These are phyloP conservation scores for Fistulinella prunicolor DNA, from an alignment of 768 basidiomycete species.

Conservation along the genomic window DNA sequence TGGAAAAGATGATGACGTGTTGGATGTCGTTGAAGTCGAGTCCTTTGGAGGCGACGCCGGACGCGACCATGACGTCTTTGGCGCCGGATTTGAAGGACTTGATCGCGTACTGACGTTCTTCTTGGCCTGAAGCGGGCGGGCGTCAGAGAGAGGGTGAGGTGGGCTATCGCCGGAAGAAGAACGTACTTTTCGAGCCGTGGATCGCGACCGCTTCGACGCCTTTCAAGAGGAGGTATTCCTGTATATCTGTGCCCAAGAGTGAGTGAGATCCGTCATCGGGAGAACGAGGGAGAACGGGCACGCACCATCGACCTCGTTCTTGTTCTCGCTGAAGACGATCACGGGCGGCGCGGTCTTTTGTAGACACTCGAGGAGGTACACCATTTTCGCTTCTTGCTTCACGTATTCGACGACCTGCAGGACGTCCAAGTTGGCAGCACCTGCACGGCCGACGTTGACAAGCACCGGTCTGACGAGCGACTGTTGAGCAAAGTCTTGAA, in stretches of 20 bases:
- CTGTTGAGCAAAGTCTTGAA: constrained; percentile 97
- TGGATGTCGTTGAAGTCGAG: constrained; percentile 99
- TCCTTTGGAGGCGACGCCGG: constrained; percentile 95
- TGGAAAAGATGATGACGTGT: constrained; percentile 97
- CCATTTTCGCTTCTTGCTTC: constrained; percentile 99
- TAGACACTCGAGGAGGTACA: constrained; percentile 93
- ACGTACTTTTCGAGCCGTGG: constrained; percentile 92
- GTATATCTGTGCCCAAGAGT: constrained; percentile 89
- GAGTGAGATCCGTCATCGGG: too few relatives aligned
- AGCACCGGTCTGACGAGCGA: constrained; percentile 93
- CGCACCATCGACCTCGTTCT: constrained; percentile 99
- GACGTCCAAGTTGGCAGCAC: constrained; percentile 96
- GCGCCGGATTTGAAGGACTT: constrained; percentile 96
- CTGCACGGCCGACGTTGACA: constrained; percentile 97
- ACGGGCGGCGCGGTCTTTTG: constrained; percentile 99
- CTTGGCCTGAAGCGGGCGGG: constrained; percentile 64
- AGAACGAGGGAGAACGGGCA: not conserved
- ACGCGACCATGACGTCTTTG: constrained; percentile 99
- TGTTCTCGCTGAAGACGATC: constrained; percentile 97
- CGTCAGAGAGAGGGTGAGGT: not conserved
- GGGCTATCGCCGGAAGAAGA: not conserved
- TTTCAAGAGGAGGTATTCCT: constrained; percentile 94
- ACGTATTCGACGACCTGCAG: constrained; percentile 97
- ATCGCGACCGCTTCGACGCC: constrained; percentile 99
- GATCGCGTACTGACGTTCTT: constrained; percentile 99